Evolutionary conservation across 1,284 basidiomycete species (phyloP), one percentile per base, ranked within the genome.

Genomic region (Pterulicium gracile): DNA sequence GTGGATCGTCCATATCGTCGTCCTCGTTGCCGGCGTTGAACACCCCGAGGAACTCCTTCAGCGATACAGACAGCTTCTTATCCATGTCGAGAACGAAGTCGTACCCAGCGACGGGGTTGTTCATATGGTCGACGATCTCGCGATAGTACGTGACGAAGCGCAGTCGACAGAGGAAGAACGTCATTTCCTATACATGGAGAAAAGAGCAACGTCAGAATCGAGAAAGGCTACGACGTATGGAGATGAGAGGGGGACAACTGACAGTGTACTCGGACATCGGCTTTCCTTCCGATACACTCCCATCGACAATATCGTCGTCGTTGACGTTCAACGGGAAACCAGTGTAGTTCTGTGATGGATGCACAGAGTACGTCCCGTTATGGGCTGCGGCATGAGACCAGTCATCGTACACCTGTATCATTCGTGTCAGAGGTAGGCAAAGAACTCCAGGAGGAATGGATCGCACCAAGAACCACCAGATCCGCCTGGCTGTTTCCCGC

Each of bases 341-440:
- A 3, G 56, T 58, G 42, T 56, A 52, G 42, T 56, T 58, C 34
- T 58, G 56, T n/a, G 50, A 49, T 4, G 56, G 56, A 41, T 56
- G 54, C 5, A 58, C 49, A 1, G 55, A 48, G 42, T 58, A 58
- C n/a, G 52, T 51, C 13, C 55, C 55, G 41, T 56, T 52, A 35
- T 58, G 56, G 3, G 56, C 56, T 12, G 52, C 55, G 12, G 56
- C 56, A 46, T 58, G 52, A 1, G 56, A 58, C 56, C 56, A 58
- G 42, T 58, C 56, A 41, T 52, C 53, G 44, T 53, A 56, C 13
- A 57, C 53, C 56, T 57, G 24, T 14, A 5, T 20, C 34, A 21
- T 32, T 23, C 34, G 13, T 17, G 20, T 10, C 22, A n/a, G 10
- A n/a, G 27, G 27, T 32, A 32, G 27, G n/a, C n/a, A n/a, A n/a